Evolutionary conservation across 345 rosid genomes (phyloP).

Genomic region (Populus euphratica): DNA sequence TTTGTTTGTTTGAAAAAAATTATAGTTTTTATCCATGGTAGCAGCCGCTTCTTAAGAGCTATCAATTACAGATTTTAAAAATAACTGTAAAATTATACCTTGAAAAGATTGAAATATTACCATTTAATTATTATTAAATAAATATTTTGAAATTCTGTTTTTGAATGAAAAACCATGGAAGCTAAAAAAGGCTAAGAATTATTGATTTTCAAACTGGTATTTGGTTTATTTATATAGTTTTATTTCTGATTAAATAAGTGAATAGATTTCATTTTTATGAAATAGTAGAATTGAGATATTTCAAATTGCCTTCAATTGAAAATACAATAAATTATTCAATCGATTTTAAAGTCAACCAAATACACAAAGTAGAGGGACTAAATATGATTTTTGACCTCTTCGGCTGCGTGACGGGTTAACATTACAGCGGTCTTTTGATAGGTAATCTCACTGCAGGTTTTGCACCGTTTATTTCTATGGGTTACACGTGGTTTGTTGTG

Average conservation of each 20-base stretch:
- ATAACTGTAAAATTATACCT: too few relatives aligned
- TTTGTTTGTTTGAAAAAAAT: too few relatives aligned
- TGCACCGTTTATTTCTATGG: background rate
- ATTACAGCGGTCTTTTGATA: background rate
- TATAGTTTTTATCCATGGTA: too few relatives aligned
- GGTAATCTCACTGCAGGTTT: background rate
- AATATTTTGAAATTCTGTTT: too few relatives aligned
- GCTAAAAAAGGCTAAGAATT: too few relatives aligned
- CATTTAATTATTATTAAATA: too few relatives aligned
- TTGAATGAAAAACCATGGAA: too few relatives aligned
- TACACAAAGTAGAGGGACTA: background rate
- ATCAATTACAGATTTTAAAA: too few relatives aligned
- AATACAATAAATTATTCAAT: background rate
- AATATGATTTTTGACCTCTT: background rate
- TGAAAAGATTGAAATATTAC: too few relatives aligned
- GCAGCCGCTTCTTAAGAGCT: too few relatives aligned
- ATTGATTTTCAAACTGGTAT: too few relatives aligned
- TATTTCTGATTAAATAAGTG: background rate
- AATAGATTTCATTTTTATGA: too few relatives aligned
- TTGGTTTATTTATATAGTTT: background rate
- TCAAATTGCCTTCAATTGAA: background rate
- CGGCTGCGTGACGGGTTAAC: background rate
- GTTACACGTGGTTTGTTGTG: background rate
- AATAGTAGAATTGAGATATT: background rate
- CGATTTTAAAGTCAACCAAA: background rate